phyloP scores from a whole-genome alignment of 306 rosid genomes.

The Prunus kanzakura region DNA sequence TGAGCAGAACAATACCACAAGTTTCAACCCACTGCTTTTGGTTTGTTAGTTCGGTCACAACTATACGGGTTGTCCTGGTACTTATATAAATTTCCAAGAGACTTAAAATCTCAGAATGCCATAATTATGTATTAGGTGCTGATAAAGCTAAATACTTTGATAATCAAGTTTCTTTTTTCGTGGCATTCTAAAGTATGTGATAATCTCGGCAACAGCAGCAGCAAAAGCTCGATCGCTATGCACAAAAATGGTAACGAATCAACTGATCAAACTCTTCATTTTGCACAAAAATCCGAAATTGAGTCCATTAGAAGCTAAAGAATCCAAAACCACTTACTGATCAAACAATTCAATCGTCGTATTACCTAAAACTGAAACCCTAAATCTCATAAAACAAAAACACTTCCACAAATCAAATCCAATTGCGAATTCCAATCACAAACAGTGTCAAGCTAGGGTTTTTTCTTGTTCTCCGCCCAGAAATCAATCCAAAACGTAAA shows the following conservation, averaged over 20 bases:
- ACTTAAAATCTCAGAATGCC: not conserved
- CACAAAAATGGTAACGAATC: not conserved
- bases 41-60: not conserved
- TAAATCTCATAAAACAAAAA: not conserved
- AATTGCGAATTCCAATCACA: not conserved
- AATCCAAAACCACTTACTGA: not conserved
- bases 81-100: not conserved
- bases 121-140: not conserved
- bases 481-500: not conserved
- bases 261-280: not conserved
- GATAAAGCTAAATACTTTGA: not conserved
- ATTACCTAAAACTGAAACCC: not conserved
- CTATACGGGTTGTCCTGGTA: not conserved
- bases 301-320: not conserved
- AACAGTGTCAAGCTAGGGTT: conserved; percentile 24
- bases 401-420: not conserved
- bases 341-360: not conserved
- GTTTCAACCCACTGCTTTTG: not conserved
- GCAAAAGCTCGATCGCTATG: not conserved
- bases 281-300: not conserved
- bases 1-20: not conserved
- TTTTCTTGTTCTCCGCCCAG: not conserved
- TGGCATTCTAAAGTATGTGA: not conserved
- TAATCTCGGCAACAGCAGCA: not conserved
- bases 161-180: not conserved